Evolutionary conservation across 148 eudicot species (phyloP).

Genomic region (Mesembryanthemum crystallinum): DNA sequence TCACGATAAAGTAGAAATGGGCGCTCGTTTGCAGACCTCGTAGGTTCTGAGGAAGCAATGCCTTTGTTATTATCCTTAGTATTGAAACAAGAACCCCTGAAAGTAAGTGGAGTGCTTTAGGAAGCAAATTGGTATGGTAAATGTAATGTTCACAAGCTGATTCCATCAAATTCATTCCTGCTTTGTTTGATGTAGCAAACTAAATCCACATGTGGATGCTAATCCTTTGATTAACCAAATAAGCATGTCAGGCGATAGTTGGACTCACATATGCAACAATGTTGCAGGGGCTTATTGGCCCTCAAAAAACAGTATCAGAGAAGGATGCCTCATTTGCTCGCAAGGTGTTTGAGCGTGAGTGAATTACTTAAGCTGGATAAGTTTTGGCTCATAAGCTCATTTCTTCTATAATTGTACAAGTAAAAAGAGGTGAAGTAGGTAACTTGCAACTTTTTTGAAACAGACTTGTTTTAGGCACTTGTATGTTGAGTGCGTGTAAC

Average conservation of each 20-base stretch:
- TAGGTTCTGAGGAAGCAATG: constrained; percentile 61
- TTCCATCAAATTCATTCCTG: too few species aligned
- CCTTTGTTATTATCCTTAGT: constrained; percentile 77
- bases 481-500: neutral
- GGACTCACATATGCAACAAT: neutral
- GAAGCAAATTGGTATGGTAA: neutral
- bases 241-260: neutral
- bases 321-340: neutral
- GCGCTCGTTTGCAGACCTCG: constrained; percentile 67
- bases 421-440: too few species aligned
- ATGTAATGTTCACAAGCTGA: too few species aligned
- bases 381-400: too few species aligned
- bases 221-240: too few species aligned
- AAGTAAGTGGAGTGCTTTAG: neutral
- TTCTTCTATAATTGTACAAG: too few species aligned
- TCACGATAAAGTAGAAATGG: constrained; percentile 59
- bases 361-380: too few species aligned
- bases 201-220: too few species aligned
- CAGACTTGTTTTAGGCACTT: neutral
- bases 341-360: too few species aligned
- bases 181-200: too few species aligned
- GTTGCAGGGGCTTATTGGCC: neutral
- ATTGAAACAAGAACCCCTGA: constrained; percentile 70
- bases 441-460: too few species aligned
- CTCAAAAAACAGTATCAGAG: neutral